Base-by-base conservation (phyloP, 371 early-diverging fungal genomes). In the Parasitella parasitica region DNA sequence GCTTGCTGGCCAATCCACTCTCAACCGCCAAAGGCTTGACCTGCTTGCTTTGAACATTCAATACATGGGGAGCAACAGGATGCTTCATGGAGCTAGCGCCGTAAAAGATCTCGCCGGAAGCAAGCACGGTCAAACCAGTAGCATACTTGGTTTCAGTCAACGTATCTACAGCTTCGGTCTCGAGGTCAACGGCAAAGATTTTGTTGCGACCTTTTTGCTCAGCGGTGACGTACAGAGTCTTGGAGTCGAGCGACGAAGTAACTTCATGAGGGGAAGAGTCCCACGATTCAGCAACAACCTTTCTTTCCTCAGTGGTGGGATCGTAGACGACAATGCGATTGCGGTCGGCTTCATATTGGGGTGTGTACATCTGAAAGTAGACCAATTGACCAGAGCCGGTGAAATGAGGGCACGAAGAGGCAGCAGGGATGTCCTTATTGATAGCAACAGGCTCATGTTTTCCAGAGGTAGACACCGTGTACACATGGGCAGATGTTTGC, bases 261-360 rank as follows among this genome's bases (percentile, higher is more conserved):
- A 92, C 41, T 27, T 77, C 69, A 26, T 80, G 74, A 2, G 90
- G 90, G 35, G 84, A 86, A 18, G 85, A 75, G 55, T 91, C 86
- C 91, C 92, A 91, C 37, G 78, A 55, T 6, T 74, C 58, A 28
- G 82, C 86, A 22, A 91, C 61, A 3, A 67, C 52, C 0, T 54
- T 57, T 15, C 66, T 66, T 36, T 57, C 52, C 9, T 75, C 71
- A 0, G 77, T 75, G n/a, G 72, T 41, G 16, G 76, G 73, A 52
- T 86, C 76, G 58, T 87, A 84, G 16, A 91, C 16, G 34, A 86
- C 67, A 32, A 94, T 86, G 16, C 82, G 82, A 68, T 90, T 91
- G 50, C 87, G 85, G 59, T 93, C 94, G 0, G 93, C 72, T 72
- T 94, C 94, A 57, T 94, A 91, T 37, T 87, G 78, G 5, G 87